These are phyloP conservation scores for Scheffersomyces titani DNA, from an alignment of 1,139 yeast species.

Conservation along the genomic window DNA sequence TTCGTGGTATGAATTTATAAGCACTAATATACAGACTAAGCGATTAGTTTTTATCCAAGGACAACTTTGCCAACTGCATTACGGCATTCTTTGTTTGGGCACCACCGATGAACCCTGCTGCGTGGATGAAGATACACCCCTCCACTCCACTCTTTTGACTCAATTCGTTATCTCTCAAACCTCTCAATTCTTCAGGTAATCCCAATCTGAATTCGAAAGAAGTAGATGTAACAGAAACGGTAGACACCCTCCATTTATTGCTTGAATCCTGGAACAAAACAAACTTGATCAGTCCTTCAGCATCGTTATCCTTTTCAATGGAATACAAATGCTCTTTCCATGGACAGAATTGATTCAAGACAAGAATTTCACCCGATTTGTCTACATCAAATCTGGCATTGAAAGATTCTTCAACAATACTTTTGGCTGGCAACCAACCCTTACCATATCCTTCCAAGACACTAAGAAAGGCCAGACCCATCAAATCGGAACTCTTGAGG, in stretches of 20 bases:
- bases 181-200: slow-evolving; percentile 90
- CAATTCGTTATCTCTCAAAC: slow-evolving; percentile 83
- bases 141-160: slow-evolving; percentile 72
- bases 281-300: slow-evolving; percentile 63
- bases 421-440: slow-evolving; percentile 91
- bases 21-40: not conserved
- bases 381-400: slow-evolving; percentile 54
- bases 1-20: not conserved
- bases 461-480: slow-evolving; percentile 78
- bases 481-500: slow-evolving; percentile 68
- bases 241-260: slow-evolving; percentile 83
- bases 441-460: slow-evolving; percentile 73
- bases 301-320: slow-evolving; percentile 63
- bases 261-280: slow-evolving; percentile 78
- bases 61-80: slow-evolving; percentile 63
- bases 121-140: slow-evolving; percentile 90
- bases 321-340: slow-evolving; percentile 92
- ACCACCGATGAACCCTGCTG: slow-evolving; percentile 98
- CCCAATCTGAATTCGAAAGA: slow-evolving; percentile 86
- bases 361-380: slow-evolving; percentile 68
- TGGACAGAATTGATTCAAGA: slow-evolving; percentile 75
- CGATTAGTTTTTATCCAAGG: slow-evolving; percentile 7
- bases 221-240: slow-evolving; percentile 73
- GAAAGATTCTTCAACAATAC: slow-evolving; percentile 72
- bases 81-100: slow-evolving; percentile 81